These are phyloP conservation scores for Rhexocercosporidium sp. DNA, from an alignment of 2,329 filamentous ascomycete species.

Conservation along the genomic window DNA sequence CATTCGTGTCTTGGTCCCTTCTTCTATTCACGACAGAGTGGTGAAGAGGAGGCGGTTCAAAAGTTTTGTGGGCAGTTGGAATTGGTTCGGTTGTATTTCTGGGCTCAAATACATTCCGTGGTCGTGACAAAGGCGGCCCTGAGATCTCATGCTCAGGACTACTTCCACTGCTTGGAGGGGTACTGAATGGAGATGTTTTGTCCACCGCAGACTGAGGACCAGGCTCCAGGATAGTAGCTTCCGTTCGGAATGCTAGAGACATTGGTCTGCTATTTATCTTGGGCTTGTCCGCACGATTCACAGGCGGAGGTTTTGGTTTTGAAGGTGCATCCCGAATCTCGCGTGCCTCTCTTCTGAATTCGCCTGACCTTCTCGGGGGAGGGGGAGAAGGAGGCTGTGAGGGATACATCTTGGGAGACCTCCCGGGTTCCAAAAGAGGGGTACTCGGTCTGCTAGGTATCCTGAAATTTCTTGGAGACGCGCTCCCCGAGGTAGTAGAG, in stretches of 20 bases:
- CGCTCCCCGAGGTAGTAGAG: conserved; percentile 47
- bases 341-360: conserved; percentile 54
- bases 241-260: conserved; percentile 40
- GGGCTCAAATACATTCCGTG: conserved; percentile 40
- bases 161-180: conserved; percentile 77
- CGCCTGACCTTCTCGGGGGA: conserved; percentile 66
- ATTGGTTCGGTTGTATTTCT: conserved; percentile 44
- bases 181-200: conserved; percentile 79
- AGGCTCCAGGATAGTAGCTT: conserved; percentile 38
- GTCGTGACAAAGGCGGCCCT: conserved; percentile 54
- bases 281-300: conserved; percentile 83
- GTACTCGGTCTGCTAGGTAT: conserved; percentile 62
- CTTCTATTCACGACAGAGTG: conserved; percentile 52
- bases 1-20: conserved; percentile 50
- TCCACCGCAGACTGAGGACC: conserved; percentile 24
- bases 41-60: conserved; percentile 60
- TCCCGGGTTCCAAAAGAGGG: conserved; percentile 53
- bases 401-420: conserved; percentile 53
- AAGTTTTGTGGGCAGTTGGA: conserved; percentile 40
- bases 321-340: conserved; percentile 17
- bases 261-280: conserved; percentile 54
- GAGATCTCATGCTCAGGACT: conserved; percentile 59
- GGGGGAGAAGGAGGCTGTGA: conserved; percentile 66
- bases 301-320: conserved; percentile 66
- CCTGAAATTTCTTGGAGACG: conserved; percentile 52